Evolutionary conservation across 495 filamentous ascomycete species (phyloP), one percentile per base, ranked within the genome.

Genomic region (Daldinia concentrica): DNA sequence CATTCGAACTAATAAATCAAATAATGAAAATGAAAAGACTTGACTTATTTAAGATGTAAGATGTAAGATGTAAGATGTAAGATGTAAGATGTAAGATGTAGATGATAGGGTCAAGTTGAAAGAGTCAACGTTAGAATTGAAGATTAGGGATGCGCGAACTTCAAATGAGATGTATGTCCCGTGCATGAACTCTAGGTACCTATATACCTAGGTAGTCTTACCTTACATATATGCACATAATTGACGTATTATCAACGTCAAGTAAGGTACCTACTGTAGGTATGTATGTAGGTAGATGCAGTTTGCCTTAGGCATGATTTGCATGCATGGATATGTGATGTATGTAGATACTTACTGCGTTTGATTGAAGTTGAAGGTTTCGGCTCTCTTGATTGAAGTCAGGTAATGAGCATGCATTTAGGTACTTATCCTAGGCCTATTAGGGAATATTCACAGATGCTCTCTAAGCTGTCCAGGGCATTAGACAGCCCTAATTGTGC

Each of bases 401-500:
- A 22, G 9, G 8, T 22, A 19, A 2, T 48, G 17, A 22, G 2
- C 7, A 3, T 22, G 3, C 41, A 45, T 45, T 48, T 48, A n/a
- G 27, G 27, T 54, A 63, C 34, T 19, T 27, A 39, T 37, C 55
- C 30, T 29, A 29, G 45, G 61, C 36, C 50, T 37, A 24, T 48
- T 48, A 48, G 43, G 43, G 43, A 26, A 24, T 11, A 8, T 60
- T 58, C 32, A 27, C 8, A 26, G 54, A 17, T 58, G 1, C 29
- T 29, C 15, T 15, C 22, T 14, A 26, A 36, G 43, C 12, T 51
- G 5, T 68, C 55, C 51, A 63, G 59, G 66, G 66, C 43, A 64
- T 34, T 26, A 22, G 11, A 63, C 43, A 69, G 66, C 60, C 66
- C 66, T 69, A 63, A 58, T 45, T 69, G 60, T 63, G 43, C 60